A percentile compares a stretch with the other conserved stretches of the same genome.
Evolutionary conservation across 306 rosid genomes (phyloP).

Genomic region (Trifolium fragiferum): DNA sequence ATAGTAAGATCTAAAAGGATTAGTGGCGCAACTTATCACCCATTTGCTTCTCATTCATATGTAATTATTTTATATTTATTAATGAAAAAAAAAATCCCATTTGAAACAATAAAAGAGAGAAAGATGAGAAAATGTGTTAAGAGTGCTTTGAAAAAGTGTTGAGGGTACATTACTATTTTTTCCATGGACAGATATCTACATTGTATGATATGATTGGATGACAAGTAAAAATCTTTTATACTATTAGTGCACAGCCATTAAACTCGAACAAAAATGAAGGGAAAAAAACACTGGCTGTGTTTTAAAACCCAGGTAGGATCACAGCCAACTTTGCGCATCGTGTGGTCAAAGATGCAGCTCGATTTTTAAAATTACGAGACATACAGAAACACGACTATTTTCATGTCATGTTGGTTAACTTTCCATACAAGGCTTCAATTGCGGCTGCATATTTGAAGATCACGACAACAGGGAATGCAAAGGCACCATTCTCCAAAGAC

Average conservation of each 20-base stretch:
- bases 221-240: neutral
- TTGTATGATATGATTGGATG: neutral
- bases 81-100: no score
- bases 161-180: neutral
- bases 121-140: neutral
- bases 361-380: constrained; percentile 14
- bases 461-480: constrained; percentile 40
- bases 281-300: neutral
- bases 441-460: constrained; percentile 35
- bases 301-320: neutral
- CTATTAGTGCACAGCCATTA: neutral
- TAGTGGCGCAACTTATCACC: no score
- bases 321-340: constrained; percentile 27
- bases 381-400: constrained; percentile 23
- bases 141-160: neutral
- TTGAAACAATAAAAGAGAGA: neutral
- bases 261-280: neutral
- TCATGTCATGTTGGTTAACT: constrained; percentile 36
- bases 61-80: no score
- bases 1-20: neutral
- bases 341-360: constrained; percentile 31
- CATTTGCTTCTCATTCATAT: no score
- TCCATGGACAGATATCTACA: neutral
- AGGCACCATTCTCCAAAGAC: constrained; percentile 42
- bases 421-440: constrained; percentile 35